Conservation (phyloP, 2,329 filamentous ascomycete species). For the Aspergillus fijiensis region DNA sequence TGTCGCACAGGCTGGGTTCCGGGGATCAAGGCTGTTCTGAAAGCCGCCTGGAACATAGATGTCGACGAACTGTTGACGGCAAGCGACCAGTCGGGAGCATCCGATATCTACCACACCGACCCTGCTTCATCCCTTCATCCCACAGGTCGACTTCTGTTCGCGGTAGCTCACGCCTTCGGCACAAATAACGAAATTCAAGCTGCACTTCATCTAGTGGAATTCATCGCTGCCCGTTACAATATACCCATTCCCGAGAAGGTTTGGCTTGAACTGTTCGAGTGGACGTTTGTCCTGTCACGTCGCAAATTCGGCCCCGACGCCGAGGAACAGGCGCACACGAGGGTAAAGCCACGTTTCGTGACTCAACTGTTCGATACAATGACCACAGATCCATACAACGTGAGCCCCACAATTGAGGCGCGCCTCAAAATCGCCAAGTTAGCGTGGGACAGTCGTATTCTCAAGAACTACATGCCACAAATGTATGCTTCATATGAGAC, state of each 20-base stretch:
- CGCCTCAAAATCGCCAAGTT: constrained; percentile 42
- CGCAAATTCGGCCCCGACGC: constrained; percentile 37
- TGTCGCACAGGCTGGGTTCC: constrained; percentile 53
- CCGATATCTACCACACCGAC: constrained; percentile 43
- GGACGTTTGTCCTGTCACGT: constrained; percentile 61
- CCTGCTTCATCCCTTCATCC: constrained; percentile 59
- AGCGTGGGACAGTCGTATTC: constrained; percentile 19
- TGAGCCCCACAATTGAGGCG: constrained; percentile 59
- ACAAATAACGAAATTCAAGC: constrained; percentile 62
- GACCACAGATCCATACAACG: constrained; percentile 56
- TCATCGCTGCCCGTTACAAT: constrained; percentile 60
- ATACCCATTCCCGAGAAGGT: constrained; percentile 57
- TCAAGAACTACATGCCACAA: constrained; percentile 27
- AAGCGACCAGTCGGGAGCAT: constrained; percentile 32
- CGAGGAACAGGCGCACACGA: constrained; percentile 26
- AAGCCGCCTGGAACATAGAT: constrained; percentile 56
- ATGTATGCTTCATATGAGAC: constrained; percentile 33
- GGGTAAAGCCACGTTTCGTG: constrained; percentile 48
- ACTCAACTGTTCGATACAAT: constrained; percentile 60
- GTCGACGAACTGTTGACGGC: constrained; percentile 41
- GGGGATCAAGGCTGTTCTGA: constrained; percentile 50
- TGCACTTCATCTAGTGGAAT: constrained; percentile 61
- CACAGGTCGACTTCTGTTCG: constrained; percentile 58
- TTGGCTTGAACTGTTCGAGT: constrained; percentile 68
- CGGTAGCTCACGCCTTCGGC: constrained; percentile 69